phyloP scores from a whole-genome alignment of 2,329 filamentous ascomycete species.

The Fusarium luffae region DNA sequence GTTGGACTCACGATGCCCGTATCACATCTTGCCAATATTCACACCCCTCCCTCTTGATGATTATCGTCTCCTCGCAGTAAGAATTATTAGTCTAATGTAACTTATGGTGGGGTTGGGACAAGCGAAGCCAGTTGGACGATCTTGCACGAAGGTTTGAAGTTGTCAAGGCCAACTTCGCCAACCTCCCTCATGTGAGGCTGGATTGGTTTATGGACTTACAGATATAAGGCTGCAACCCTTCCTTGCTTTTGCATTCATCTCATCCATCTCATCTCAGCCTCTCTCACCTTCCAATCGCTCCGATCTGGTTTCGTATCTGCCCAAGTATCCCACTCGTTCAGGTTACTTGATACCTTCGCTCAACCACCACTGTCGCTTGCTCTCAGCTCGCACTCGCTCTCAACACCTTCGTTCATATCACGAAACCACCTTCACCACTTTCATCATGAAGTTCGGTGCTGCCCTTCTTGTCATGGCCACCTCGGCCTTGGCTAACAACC shows the following conservation, averaged over 20 bases:
- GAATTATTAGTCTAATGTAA: constrained; percentile 38
- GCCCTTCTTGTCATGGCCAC: constrained; percentile 42
- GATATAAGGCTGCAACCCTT: constrained; percentile 42
- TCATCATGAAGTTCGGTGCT: constrained; percentile 45
- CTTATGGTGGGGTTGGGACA: constrained; percentile 35
- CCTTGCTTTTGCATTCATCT: constrained; percentile 21
- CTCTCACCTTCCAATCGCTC: constrained; percentile 24
- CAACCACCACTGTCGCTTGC: constrained; percentile 35
- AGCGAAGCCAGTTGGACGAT: constrained; percentile 29
- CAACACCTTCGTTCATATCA: constrained; percentile 32
- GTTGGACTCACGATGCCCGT: constrained; percentile 40
- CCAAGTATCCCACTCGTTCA: constrained; percentile 48
- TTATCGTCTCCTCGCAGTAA: constrained; percentile 38
- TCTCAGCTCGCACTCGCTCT: constrained; percentile 34
- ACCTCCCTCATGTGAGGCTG: constrained; percentile 16
- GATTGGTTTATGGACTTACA: constrained; percentile 14
- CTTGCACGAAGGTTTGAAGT: constrained; percentile 28
- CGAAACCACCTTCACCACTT: constrained; percentile 6
- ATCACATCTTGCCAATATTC: constrained; percentile 41
- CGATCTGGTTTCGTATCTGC: constrained; percentile 20
- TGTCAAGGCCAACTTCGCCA: constrained; percentile 36
- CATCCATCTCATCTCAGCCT: constrained; percentile 27
- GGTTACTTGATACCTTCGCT: constrained; percentile 48
- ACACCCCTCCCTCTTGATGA: constrained; percentile 36
- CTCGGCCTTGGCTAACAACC: constrained; percentile 40